Evolutionary conservation across 768 basidiomycete genomes (phyloP), one percentile per base, ranked within the genome.

Genomic region (Xerocomellus chrysenteron): DNA sequence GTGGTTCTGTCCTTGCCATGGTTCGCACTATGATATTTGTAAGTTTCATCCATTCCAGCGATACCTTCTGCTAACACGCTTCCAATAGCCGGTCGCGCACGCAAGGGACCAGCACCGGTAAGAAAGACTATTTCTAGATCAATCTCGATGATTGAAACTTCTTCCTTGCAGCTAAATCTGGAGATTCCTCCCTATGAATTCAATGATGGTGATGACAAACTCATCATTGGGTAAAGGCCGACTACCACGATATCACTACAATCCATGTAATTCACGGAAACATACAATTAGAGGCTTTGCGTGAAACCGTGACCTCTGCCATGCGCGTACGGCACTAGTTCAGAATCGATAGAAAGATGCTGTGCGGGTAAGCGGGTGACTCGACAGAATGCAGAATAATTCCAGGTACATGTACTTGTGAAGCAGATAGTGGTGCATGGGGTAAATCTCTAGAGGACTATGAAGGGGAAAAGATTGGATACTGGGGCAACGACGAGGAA

Each of bases 1-100:
- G 75, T 99, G 96, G 95, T 93, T 96, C 87, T 96, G 94, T 81
- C 94, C 95, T 50, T 98, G 96, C 80, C 96, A 98, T 74, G 97
- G 96, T 70, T 98, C 96, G 51, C 96, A 99, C 71, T 95, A 94
- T 68, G 94, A 98, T 75, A 97, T 97, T 57, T 96, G 90, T 92
- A 65, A 58, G 89, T 75, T 43, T 21, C 7, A 13, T 44, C 11
- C 19, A n/a, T n/a, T 17, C 28, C 13, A 26, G 10, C 21, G 2
- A 32, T 59, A 14, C 45, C 52, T 40, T 49, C 12, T 60, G 43
- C 43, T 65, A 33, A 65, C 56, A 62, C 55, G 33, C 54, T 28
- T 57, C 16, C 47, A 61, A 42, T 59, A 93, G 92, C 94, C 69
- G 96, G 96, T 60, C 94, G 96, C 73, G 86, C 88, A 66, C 90